Percentiles rank a stretch among this genome's conserved stretches.
Conservation (phyloP, 169 alveolate genomes). For the Plasmodium ovale region DNA sequence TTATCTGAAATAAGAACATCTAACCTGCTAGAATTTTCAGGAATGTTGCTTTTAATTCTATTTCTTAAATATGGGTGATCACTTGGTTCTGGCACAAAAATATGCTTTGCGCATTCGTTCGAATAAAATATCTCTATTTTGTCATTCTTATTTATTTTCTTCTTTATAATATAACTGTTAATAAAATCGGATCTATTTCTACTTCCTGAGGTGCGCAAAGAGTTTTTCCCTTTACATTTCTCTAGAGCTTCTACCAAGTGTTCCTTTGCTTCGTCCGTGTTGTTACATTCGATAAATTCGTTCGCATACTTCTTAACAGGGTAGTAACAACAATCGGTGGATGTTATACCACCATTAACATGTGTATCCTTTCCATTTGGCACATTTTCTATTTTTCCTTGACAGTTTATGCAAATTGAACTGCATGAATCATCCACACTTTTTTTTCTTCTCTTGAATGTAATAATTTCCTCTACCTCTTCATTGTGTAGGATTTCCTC, state of each 20-base stretch:
- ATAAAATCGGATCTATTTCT: background rate
- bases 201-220: background rate
- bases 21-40: conserved; percentile 93
- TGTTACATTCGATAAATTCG: background rate
- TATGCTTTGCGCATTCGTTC: conserved; percentile 86
- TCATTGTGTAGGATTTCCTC: background rate
- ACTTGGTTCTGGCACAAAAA: conserved; percentile 92
- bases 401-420: background rate
- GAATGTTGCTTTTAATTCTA: conserved; percentile 86
- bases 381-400: background rate
- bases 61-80: conserved; percentile 90
- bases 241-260: background rate
- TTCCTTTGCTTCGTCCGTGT: background rate
- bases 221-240: background rate
- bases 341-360: background rate
- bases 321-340: too few species aligned
- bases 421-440: background rate
- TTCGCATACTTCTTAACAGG: too few species aligned
- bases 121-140: conserved; percentile 64
- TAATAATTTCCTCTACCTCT: background rate
- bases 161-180: conserved; percentile 5
- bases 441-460: background rate
- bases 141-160: conserved; percentile 11
- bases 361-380: background rate
- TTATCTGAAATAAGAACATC: conserved; percentile 90